These are phyloP conservation scores for Tanozyma kutaoensis DNA, from an alignment of 805 yeast genomes.

Conservation along the genomic window DNA sequence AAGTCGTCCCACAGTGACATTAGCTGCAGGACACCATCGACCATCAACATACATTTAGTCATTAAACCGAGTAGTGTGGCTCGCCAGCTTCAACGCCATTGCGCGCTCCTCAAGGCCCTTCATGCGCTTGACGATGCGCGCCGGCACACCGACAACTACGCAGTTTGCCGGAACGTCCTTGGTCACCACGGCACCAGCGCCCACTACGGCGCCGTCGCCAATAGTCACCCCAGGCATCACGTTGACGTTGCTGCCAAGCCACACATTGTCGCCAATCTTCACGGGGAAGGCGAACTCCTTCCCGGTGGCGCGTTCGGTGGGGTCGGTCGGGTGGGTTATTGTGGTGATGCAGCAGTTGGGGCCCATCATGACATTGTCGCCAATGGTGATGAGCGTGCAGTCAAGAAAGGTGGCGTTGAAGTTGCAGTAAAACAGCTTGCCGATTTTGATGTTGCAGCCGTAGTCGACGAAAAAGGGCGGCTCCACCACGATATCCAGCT, in stretches of 20 bases:
- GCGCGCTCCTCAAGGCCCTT: too few relatives aligned
- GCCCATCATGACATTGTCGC: constrained; percentile 46
- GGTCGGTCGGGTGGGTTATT: constrained; percentile 53
- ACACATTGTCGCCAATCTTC: constrained; percentile 48
- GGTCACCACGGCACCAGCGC: constrained; percentile 57
- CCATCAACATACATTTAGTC: too few relatives aligned
- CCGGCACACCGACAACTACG: constrained; percentile 56
- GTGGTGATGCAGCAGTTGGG: constrained; percentile 49
- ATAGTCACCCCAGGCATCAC: constrained; percentile 55
- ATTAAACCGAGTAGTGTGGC: too few relatives aligned
- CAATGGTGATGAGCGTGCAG: constrained; percentile 45
- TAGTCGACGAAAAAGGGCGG: constrained; percentile 54
- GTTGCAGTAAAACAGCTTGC: constrained; percentile 47
- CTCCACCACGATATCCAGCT: constrained; percentile 30
- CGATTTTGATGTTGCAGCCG: constrained; percentile 47
- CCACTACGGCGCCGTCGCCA: constrained; percentile 49
- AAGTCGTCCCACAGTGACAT: too few relatives aligned
- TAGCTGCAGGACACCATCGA: too few relatives aligned
- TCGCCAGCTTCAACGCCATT: too few relatives aligned
- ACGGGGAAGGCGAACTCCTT: constrained; percentile 46
- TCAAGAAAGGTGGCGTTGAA: constrained; percentile 44
- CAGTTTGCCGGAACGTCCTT: constrained; percentile 42
- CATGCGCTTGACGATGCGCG: constrained; percentile 27
- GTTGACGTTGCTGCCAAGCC: constrained; percentile 48
- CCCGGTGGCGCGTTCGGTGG: constrained; percentile 25